A percentile compares a stretch with the other conserved stretches of the same genome.
These are phyloP conservation scores for Leccinum sublutescens DNA, from an alignment of 768 basidiomycete species.

Conservation along the genomic window DNA sequence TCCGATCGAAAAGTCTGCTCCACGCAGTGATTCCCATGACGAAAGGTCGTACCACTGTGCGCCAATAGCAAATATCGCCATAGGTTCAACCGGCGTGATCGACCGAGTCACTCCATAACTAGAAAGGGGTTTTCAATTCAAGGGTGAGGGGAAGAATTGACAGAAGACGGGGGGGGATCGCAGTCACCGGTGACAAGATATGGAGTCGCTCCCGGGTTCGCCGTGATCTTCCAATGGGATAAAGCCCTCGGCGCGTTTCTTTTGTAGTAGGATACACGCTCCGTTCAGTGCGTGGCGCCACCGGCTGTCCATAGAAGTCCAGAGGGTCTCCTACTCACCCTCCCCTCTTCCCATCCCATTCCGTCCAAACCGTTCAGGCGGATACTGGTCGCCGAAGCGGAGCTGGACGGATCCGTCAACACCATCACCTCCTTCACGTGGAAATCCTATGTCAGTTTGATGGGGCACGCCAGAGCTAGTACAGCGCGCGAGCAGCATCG, in stretches of 20 bases:
- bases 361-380: neutral
- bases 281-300: neutral
- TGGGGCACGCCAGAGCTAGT: neutral
- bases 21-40: neutral
- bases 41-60: neutral
- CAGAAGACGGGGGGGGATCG: neutral
- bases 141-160: neutral
- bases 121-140: conserved; percentile 4
- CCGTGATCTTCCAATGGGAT: conserved; percentile 7
- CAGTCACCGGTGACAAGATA: neutral
- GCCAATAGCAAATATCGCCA: conserved; percentile 15
- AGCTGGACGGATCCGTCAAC: conserved; percentile 7
- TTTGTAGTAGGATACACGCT: neutral
- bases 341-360: neutral
- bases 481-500: neutral
- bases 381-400: conserved; percentile 14
- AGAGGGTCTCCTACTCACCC: neutral
- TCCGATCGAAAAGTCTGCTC: neutral
- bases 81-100: neutral
- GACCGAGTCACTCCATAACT: neutral
- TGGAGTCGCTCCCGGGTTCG: conserved; percentile 1
- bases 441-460: neutral
- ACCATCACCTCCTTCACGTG: neutral
- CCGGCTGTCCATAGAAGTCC: conserved; percentile 2
- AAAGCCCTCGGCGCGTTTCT: conserved; percentile 9